Evolutionary conservation across 2,329 filamentous ascomycete species (phyloP).

Genomic region (Fusarium torreyae): DNA sequence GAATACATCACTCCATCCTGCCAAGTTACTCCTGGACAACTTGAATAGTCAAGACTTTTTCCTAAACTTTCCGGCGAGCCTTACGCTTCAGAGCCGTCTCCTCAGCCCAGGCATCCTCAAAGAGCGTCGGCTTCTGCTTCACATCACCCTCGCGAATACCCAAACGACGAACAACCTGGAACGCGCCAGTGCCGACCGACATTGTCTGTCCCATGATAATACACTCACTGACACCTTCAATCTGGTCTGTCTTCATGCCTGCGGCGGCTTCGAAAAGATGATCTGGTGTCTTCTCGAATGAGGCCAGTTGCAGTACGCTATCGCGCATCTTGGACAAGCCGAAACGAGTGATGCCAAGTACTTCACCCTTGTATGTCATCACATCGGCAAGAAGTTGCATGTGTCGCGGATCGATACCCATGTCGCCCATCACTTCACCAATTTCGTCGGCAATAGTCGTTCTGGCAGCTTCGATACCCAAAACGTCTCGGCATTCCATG

Average conservation of each 20-base stretch:
- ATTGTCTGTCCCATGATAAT: slow-evolving; percentile 99
- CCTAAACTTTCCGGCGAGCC: slow-evolving; percentile 35
- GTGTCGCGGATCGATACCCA: slow-evolving; percentile 97
- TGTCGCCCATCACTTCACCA: slow-evolving; percentile 87
- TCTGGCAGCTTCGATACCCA: slow-evolving; percentile 95
- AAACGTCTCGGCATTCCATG: slow-evolving; percentile 87
- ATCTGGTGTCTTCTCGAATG: slow-evolving; percentile 98
- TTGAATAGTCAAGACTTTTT: neutral
- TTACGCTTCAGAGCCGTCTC: slow-evolving; percentile 46
- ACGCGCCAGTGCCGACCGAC: slow-evolving; percentile 89
- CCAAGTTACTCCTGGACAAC: slow-evolving; percentile 1
- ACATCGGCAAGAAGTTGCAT: slow-evolving; percentile 98
- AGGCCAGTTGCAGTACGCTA: slow-evolving; percentile 91
- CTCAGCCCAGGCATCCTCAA: slow-evolving; percentile 77
- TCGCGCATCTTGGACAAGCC: slow-evolving; percentile 97
- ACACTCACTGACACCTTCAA: slow-evolving; percentile 95
- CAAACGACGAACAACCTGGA: slow-evolving; percentile 87
- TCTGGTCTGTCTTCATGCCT: slow-evolving; percentile 90
- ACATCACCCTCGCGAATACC: slow-evolving; percentile 75
- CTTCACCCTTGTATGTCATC: slow-evolving; percentile 99
- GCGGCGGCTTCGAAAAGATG: slow-evolving; percentile 96
- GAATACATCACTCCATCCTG: slow-evolving; percentile 8
- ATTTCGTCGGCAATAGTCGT: slow-evolving; percentile 93
- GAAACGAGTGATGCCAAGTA: slow-evolving; percentile 96
- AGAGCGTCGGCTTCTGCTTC: slow-evolving; percentile 72